Conservation (phyloP, 2,329 filamentous ascomycete species). For the Rosellinia necatrix region DNA sequence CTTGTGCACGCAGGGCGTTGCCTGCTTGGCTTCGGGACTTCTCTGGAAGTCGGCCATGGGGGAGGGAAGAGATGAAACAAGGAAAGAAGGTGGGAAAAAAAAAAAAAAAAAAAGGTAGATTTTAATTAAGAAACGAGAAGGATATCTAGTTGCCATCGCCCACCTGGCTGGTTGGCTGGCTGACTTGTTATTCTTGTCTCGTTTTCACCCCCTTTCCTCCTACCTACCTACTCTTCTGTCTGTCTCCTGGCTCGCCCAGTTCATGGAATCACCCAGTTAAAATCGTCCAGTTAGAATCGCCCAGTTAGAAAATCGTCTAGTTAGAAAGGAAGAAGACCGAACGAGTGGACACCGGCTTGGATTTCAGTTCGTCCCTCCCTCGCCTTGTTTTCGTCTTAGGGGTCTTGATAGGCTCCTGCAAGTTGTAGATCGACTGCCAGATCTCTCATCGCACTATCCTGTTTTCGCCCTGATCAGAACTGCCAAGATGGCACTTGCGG, state of each 20-base stretch:
- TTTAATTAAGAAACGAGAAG: too few species aligned
- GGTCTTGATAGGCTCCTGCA: slow-evolving; percentile 4
- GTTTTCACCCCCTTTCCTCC: slow-evolving; percentile 1
- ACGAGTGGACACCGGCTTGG: not conserved
- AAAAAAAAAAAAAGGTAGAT: not conserved
- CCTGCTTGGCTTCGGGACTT: too few species aligned
- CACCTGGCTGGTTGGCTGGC: not conserved
- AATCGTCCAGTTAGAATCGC: too few species aligned
- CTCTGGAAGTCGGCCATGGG: not conserved
- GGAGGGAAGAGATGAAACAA: not conserved
- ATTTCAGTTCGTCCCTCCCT: not conserved
- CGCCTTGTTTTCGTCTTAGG: slow-evolving; percentile 2
- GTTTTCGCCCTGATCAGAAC: slow-evolving; percentile 8
- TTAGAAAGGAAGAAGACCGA: not conserved
- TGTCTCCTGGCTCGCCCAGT: too few species aligned
- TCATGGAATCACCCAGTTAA: too few species aligned
- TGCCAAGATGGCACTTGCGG: slow-evolving; percentile 6
- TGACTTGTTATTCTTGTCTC: not conserved
- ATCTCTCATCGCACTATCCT: slow-evolving; percentile 11
- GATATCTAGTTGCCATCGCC: slow-evolving; percentile 5
- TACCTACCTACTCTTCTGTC: not conserved
- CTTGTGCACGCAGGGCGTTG: too few species aligned
- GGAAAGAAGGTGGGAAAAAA: not conserved
- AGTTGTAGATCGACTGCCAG: slow-evolving; percentile 4
- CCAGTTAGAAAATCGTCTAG: too few species aligned